Evolutionary conservation across 441 rosid genomes (phyloP).

Genomic region (Pelargonium myrrhifolium): DNA sequence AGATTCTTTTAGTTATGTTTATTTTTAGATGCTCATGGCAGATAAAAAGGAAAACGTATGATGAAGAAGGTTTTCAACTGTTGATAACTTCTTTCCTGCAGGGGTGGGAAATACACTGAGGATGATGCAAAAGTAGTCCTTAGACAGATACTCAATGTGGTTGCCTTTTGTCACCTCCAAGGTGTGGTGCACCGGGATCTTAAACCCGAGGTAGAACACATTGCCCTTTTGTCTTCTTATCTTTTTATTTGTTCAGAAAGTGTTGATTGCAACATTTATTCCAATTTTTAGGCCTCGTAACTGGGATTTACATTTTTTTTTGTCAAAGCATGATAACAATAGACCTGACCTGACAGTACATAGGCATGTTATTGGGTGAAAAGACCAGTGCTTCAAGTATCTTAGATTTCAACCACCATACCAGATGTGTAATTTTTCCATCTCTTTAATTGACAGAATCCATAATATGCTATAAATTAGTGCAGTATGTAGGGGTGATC

Average conservation of each 20-base stretch:
- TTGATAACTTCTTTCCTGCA: conserved; percentile 29
- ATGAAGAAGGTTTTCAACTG: neutral
- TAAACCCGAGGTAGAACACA: conserved; percentile 73
- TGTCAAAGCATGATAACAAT: neutral
- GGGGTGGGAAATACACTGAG: conserved; percentile 94
- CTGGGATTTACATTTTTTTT: neutral
- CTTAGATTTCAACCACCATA: neutral
- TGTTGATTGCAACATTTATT: neutral
- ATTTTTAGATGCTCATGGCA: neutral
- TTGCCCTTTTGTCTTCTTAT: conserved; percentile 5
- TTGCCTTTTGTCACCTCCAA: conserved; percentile 84
- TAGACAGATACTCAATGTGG: conserved; percentile 78
- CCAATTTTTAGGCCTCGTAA: neutral
- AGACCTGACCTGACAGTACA: neutral
- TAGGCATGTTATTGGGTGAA: neutral
- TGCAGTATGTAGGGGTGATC: neutral
- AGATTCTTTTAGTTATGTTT: conserved; percentile 11
- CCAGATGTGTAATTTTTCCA: no score
- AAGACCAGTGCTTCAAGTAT: neutral
- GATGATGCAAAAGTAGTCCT: conserved; percentile 85
- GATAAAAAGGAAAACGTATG: neutral
- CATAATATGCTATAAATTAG: neutral
- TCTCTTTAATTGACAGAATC: neutral
- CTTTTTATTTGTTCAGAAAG: neutral
- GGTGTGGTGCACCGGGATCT: conserved; percentile 96